phyloP scores from a whole-genome alignment of 2,329 filamentous ascomycete genomes.

The Curvularia eragrostidis region DNA sequence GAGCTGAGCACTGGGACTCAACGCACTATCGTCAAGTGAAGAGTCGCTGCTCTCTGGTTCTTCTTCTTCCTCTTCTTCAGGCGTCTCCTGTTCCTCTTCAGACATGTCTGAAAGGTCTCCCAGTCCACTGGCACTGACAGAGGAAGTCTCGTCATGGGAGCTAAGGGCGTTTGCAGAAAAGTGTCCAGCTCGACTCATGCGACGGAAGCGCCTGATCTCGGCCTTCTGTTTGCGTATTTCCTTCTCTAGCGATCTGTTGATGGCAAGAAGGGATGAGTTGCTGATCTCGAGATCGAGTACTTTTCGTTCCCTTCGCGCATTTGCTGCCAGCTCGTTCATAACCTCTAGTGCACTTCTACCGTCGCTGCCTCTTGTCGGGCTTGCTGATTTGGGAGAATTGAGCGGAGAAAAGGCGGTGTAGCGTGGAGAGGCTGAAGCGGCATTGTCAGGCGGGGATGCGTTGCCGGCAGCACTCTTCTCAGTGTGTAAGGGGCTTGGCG shows the following conservation, averaged over 20 bases:
- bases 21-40: conserved; percentile 59
- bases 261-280: conserved; percentile 91
- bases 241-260: conserved; percentile 90
- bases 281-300: conserved; percentile 96
- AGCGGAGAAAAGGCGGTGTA: conserved; percentile 33
- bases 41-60: conserved; percentile 57
- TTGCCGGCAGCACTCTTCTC: conserved; percentile 41
- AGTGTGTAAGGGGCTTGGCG: conserved; percentile 45
- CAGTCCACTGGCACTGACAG: conserved; percentile 42
- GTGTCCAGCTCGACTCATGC: conserved; percentile 81
- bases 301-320: conserved; percentile 89
- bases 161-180: conserved; percentile 66
- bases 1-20: conserved; percentile 52
- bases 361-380: conserved; percentile 64
- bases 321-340: conserved; percentile 79
- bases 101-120: conserved; percentile 48
- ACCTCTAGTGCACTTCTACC: conserved; percentile 60
- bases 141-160: conserved; percentile 54
- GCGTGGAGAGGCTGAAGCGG: conserved; percentile 32
- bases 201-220: conserved; percentile 82
- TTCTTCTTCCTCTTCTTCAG: conserved; percentile 49
- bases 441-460: conserved; percentile 34
- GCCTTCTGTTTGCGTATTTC: conserved; percentile 90
- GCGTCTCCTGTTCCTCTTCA: conserved; percentile 44
- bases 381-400: conserved; percentile 52